These are phyloP conservation scores for Phialophora tarda DNA, from an alignment of 2,329 filamentous ascomycete genomes.

Conservation along the genomic window DNA sequence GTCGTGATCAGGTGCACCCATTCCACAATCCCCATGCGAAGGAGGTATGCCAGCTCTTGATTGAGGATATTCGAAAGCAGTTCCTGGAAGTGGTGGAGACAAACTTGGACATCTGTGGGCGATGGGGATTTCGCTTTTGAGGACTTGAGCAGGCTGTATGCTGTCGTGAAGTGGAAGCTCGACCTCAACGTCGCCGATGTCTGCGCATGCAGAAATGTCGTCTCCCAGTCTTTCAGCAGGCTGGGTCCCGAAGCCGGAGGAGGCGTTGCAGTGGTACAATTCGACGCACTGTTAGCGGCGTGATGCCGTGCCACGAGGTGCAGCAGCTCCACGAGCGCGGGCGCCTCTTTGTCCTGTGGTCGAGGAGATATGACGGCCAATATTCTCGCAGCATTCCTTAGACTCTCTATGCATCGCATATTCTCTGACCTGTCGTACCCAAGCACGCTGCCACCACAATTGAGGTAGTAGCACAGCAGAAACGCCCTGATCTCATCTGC, in stretches of 20 bases:
- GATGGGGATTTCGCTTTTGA: slow-evolving; percentile 3
- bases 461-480: slow-evolving; percentile 32
- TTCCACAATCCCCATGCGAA: slow-evolving; percentile 23
- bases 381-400: slow-evolving; percentile 17
- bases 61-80: slow-evolving; percentile 23
- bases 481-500: slow-evolving; percentile 24
- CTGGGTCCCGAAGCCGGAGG: background rate
- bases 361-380: slow-evolving; percentile 11
- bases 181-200: slow-evolving; percentile 9
- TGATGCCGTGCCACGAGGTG: slow-evolving; percentile 18
- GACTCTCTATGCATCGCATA: slow-evolving; percentile 26
- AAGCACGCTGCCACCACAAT: slow-evolving; percentile 22
- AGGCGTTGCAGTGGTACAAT: background rate
- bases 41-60: slow-evolving; percentile 17
- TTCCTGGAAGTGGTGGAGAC: slow-evolving; percentile 14
- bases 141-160: slow-evolving; percentile 24
- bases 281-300: background rate
- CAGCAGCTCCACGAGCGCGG: slow-evolving; percentile 22
- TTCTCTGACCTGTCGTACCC: slow-evolving; percentile 29
- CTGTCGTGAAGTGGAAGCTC: slow-evolving; percentile 24
- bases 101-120: background rate
- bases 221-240: slow-evolving; percentile 10
- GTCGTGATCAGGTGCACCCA: slow-evolving; percentile 31
- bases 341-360: slow-evolving; percentile 17
- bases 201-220: background rate